Evolutionary conservation across 1,284 basidiomycete genomes (phyloP).

Genomic region (Exobasidium cylindrosporum): DNA sequence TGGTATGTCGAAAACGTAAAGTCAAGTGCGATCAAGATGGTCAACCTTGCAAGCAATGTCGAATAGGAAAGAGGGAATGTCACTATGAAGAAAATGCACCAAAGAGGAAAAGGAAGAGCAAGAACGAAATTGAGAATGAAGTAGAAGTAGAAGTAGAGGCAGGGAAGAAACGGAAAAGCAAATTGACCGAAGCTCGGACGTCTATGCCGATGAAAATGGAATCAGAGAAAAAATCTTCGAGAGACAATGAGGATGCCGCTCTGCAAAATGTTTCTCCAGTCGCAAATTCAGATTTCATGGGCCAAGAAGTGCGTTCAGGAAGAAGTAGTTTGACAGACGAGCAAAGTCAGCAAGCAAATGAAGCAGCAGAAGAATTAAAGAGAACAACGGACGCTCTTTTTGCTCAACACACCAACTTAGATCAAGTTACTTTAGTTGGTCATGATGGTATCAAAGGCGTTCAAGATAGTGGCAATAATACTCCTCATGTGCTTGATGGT

Average conservation of each 20-base stretch:
- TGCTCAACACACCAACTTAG: neutral
- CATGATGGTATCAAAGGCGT: neutral
- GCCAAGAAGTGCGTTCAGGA: no score
- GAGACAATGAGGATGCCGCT: no score
- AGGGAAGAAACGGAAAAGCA: neutral
- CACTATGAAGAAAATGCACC: slow-evolving; percentile 41
- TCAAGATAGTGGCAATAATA: neutral
- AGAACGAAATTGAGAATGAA: no score
- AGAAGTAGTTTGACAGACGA: neutral
- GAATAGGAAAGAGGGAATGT: slow-evolving; percentile 47
- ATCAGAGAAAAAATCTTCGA: no score
- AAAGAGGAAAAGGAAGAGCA: neutral
- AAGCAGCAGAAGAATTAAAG: neutral
- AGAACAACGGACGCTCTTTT: neutral
- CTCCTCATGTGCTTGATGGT: no score
- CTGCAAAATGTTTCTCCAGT: no score
- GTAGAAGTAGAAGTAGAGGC: neutral
- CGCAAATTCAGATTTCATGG: no score
- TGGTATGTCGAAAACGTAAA: slow-evolving; percentile 48
- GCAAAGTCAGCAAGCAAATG: neutral
- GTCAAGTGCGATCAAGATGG: slow-evolving; percentile 50
- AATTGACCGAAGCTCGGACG: neutral
- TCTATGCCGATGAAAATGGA: no score
- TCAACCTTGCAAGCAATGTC: slow-evolving; percentile 47
- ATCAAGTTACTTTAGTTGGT: neutral